phyloP scores from a whole-genome alignment of 2,329 filamentous ascomycete species.

The Cercospora nicotianae region DNA sequence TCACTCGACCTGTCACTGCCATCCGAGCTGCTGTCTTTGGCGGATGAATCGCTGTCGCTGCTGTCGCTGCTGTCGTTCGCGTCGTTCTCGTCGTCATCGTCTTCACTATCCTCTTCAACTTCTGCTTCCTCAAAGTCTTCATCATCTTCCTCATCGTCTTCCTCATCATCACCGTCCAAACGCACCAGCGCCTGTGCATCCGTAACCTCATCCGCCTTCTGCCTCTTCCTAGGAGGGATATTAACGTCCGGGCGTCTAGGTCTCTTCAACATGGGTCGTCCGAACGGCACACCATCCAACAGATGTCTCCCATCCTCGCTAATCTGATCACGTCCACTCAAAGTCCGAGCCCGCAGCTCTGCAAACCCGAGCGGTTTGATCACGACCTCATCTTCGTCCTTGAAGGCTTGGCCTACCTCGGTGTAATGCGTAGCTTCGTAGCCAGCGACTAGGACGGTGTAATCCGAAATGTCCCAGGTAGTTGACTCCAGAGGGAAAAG shows the following conservation, averaged over 20 bases:
- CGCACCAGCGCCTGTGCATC: conserved; percentile 37
- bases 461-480: conserved; percentile 87
- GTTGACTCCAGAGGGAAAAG: conserved; percentile 76
- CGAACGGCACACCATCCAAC: conserved; percentile 82
- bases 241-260: conserved; percentile 43
- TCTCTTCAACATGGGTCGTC: conserved; percentile 65
- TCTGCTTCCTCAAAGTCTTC: conserved; percentile 25
- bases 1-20: conserved; percentile 20
- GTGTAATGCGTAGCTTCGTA: conserved; percentile 91
- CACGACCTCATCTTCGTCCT: conserved; percentile 79
- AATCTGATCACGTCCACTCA: conserved; percentile 81
- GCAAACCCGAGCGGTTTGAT: conserved; percentile 75
- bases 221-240: conserved; percentile 37
- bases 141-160: conserved; percentile 28
- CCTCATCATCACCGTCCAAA: conserved; percentile 42
- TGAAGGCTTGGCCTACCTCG: conserved; percentile 66
- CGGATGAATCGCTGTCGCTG: conserved; percentile 6
- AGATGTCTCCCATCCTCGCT: conserved; percentile 74
- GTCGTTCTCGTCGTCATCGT: conserved; percentile 25
- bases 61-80: conserved; percentile 1
- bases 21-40: conserved; percentile 5
- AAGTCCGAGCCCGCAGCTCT: conserved; percentile 69
- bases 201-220: conserved; percentile 42
- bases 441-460: conserved; percentile 73
- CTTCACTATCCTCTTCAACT: conserved; percentile 24